These are phyloP conservation scores for Rubia occidens DNA, from an alignment of 305 asterid species.

Conservation along the genomic window DNA sequence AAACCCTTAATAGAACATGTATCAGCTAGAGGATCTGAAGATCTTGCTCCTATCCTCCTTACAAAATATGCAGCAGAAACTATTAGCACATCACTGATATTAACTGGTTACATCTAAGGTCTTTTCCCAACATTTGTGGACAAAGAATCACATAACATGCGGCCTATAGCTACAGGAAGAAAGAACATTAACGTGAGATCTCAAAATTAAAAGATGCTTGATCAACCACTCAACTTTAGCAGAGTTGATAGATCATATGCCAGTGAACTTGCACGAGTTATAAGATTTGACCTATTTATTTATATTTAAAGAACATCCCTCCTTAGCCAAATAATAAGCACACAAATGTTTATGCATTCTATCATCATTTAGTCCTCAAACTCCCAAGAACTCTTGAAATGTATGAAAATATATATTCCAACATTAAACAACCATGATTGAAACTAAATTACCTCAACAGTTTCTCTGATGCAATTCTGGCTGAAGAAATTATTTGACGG, in stretches of 20 bases:
- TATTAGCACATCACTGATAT: neutral
- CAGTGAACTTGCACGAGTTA: neutral
- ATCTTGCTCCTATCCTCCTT: conserved; percentile 82
- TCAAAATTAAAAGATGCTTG: neutral
- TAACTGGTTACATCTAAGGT: neutral
- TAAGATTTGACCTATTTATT: neutral
- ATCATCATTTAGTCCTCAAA: neutral
- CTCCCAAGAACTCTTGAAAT: neutral
- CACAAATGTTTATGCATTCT: neutral
- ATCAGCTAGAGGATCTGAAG: conserved; percentile 53
- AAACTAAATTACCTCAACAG: conserved; percentile 47
- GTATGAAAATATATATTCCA: neutral
- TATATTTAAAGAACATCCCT: neutral
- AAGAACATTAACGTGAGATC: neutral
- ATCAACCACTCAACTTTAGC: neutral
- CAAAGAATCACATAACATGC: neutral
- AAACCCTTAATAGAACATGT: conserved; percentile 59
- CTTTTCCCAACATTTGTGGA: neutral
- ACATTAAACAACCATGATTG: neutral
- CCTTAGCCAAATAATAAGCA: neutral
- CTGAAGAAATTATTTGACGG: conserved; percentile 54
- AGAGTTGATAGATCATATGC: neutral
- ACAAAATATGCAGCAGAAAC: neutral
- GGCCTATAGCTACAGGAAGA: neutral
- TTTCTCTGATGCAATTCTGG: conserved; percentile 83